These are phyloP conservation scores for Xanthoconium stramineum DNA, from an alignment of 768 basidiomycete genomes.

Conservation along the genomic window DNA sequence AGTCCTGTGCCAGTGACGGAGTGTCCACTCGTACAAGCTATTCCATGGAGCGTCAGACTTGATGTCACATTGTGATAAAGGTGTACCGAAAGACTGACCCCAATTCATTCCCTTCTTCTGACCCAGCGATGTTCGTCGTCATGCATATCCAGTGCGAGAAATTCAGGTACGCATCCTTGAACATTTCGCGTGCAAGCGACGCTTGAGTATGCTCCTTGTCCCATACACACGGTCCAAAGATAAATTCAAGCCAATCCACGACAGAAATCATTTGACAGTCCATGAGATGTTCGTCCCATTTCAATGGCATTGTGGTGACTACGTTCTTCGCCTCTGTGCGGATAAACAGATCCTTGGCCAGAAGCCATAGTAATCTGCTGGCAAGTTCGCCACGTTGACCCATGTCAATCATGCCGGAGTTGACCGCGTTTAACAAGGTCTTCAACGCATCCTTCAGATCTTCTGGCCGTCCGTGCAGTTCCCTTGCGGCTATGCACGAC, in stretches of 20 bases:
- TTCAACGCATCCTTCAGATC: neutral
- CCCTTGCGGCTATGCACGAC: conserved; percentile 6
- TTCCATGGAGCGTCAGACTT: neutral
- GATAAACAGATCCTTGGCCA: conserved; percentile 2
- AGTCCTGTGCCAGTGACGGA: conserved; percentile 14
- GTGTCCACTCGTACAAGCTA: conserved; percentile 5
- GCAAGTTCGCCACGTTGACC: conserved; percentile 7
- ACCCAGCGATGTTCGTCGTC: conserved; percentile 1
- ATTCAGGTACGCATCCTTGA: conserved; percentile 9
- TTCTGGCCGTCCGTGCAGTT: neutral
- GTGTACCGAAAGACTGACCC: neutral
- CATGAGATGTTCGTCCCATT: conserved; percentile 2
- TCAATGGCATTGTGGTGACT: neutral
- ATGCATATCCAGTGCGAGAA: conserved; percentile 19
- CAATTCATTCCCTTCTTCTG: neutral
- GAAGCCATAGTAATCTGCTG: conserved; percentile 5
- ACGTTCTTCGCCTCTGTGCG: neutral
- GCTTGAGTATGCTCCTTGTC: neutral
- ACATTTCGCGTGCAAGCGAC: neutral
- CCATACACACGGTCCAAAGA: conserved; percentile 3
- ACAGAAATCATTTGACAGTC: conserved; percentile 14
- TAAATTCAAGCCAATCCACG: conserved; percentile 10
- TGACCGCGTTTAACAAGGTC: neutral
- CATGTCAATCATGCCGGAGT: conserved; percentile 5
- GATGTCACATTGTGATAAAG: neutral